These are phyloP conservation scores for Nitzschia inconspicua DNA, from an alignment of 108 stramenopile species.

Conservation along the genomic window DNA sequence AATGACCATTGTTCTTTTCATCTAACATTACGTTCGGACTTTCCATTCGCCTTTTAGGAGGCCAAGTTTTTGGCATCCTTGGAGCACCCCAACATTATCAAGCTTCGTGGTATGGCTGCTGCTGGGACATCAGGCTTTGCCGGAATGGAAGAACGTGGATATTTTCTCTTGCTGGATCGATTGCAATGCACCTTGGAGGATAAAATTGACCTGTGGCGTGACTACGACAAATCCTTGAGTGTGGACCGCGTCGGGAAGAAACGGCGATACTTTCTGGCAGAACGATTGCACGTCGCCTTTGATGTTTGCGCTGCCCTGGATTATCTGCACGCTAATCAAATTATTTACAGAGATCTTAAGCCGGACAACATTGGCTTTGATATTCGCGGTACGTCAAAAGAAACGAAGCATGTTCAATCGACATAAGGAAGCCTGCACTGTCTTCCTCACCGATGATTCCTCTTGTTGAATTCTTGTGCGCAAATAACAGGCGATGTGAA, in stretches of 20 bases:
- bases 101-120: conserved; percentile 70
- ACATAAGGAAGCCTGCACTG: too few relatives aligned
- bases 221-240: conserved; percentile 31
- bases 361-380: conserved; percentile 68
- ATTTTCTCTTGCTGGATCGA: conserved; percentile 78
- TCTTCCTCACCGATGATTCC: background rate
- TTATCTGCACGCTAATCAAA: conserved; percentile 62
- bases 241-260: conserved; percentile 19
- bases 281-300: conserved; percentile 68
- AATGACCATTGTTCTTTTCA: background rate
- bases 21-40: background rate
- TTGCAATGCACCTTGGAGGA: conserved; percentile 70
- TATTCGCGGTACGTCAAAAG: conserved; percentile 48
- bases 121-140: conserved; percentile 66
- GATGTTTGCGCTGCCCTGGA: conserved; percentile 70
- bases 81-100: conserved; percentile 59
- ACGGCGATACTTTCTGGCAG: conserved; percentile 40
- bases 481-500: conserved; percentile 44
- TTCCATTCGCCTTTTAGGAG: conserved; percentile 22
- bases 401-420: too few relatives aligned
- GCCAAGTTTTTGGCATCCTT: conserved; percentile 55
- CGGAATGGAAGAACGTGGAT: conserved; percentile 54
- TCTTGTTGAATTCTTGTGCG: background rate
- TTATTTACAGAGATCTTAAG: conserved; percentile 81
- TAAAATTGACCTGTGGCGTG: conserved; percentile 46